Base-by-base conservation (phyloP, 331 rosid genomes). In the Dryas integrifolia region DNA sequence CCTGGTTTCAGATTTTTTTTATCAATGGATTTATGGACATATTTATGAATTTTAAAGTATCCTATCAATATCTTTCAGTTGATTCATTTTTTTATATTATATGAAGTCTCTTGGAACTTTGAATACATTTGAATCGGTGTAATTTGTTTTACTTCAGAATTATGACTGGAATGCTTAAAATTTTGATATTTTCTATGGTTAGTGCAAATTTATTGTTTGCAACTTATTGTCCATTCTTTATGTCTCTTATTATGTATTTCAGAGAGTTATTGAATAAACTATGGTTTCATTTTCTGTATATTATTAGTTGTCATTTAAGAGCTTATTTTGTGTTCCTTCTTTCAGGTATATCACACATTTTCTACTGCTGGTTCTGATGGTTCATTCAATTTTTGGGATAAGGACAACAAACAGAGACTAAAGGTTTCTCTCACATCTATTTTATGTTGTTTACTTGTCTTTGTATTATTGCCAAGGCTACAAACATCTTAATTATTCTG, bases 341-440 rank as follows among this genome's bases (percentile, higher is more conserved):
- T 81, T 79, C 89, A 94, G 98, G 72, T 91, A 60, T 95, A 91
- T 82, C 96, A 89, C 82, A 94, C 98, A 69, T 91, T 94, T 74
- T 96, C 96, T 79, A 91, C 98, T 64, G 88, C 98, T 39, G 98
- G 98, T 60, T 94, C 97, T 57, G 97, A 91, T 77, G 98, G 98
- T 16, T 92, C 97, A 62, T 91, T 89, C 84, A 89, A 94, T 83
- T 91, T 94, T 90, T 91, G 98, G 98, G 95, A 94, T 55, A 91
- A 94, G 77, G 97, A 94, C 88, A 94, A 95, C 78, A 94, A 91
- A 78, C 97, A 94, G 80, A 94, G 96, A 81, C 97, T 91, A 59
- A 91, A 92, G 96, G 96, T 90, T 67, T 66, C 59, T 57, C 38
- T 13, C 15, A 59, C 59, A 73, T 76, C 43, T 59, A 49, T 48